Percentiles rank a stretch among this genome's conserved stretches.
phyloP scores from a whole-genome alignment of 345 rosid genomes.

The Murraya koenigii region DNA sequence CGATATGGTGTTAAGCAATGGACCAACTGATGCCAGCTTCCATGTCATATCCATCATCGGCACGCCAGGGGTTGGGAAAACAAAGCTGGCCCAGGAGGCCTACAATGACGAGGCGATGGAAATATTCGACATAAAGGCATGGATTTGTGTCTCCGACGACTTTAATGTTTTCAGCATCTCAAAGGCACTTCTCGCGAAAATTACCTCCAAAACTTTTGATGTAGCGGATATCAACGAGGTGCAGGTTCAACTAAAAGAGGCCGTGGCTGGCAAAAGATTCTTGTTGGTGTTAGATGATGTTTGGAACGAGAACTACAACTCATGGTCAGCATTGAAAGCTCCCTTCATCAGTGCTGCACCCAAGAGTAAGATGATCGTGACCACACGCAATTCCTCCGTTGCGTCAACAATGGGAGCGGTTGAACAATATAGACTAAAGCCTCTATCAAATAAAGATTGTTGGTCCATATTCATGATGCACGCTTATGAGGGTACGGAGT shows the following conservation, averaged over 20 bases:
- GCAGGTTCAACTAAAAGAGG: neutral
- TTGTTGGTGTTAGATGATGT: neutral
- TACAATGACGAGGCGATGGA: neutral
- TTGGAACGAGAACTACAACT: neutral
- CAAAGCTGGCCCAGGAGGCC: neutral
- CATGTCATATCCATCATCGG: neutral
- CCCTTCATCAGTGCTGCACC: neutral
- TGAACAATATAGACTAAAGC: neutral
- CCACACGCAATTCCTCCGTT: neutral
- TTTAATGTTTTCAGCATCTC: neutral
- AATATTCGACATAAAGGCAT: neutral
- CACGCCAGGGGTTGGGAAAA: neutral
- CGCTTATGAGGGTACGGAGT: neutral
- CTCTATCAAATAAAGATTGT: constrained; percentile 11
- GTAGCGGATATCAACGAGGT: neutral
- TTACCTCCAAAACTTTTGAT: neutral
- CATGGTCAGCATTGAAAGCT: neutral
- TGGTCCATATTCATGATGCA: constrained; percentile 9
- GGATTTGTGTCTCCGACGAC: neutral
- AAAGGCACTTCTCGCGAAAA: neutral
- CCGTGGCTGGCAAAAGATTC: neutral
- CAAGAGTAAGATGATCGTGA: neutral
- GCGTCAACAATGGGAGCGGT: neutral
- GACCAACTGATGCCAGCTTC: neutral
- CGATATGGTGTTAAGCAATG: neutral